Base-by-base conservation (phyloP, 768 basidiomycete genomes). In the Podaxis sp. region DNA sequence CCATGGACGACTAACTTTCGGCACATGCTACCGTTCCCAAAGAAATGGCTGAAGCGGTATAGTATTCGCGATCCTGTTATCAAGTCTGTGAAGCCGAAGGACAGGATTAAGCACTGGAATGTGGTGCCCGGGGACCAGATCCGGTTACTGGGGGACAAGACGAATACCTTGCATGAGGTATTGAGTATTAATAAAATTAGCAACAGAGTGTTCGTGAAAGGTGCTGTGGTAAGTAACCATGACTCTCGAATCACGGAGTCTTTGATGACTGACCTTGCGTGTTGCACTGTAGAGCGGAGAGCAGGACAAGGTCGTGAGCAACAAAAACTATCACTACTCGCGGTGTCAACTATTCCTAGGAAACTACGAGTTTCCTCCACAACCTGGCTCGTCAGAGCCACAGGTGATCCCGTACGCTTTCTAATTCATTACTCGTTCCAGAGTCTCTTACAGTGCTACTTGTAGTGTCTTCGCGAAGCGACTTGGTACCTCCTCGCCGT, bases 21-120 rank as follows among this genome's bases (percentile, higher is more conserved):
- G 61, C 89, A 91, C 68, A 76, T 90, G 43, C 77, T 82, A 25
- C 80, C 82, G 59, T 77, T 88, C 51, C 86, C 88, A n/a, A 82
- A 82, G 63, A 74, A 77, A 64, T 85, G 81, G 80, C 55, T 73
- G 57, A 78, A 81, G 68, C 77, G 80, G 55, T 70, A 69, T 64
- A 75, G 77, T 13, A 80, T 77, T 65, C 73, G 75, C 49, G 82
- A 83, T 70, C 73, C 78, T 66, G 71, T 73, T 63, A 65, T 80
- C 58, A 90, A 89, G 71, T 82, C 82, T 43, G 85, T 84, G 50
- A 79, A 82, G 12, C 81, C 84, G 11, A 79, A 80, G 61, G 88
- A 92, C 68, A 81, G 93, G 52, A 89, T 94, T 57, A 89, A 91
- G 72, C 85, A 84, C 70, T 94, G 93, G 93, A 94, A 94, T 70